phyloP scores from a whole-genome alignment of 805 yeast species.

The Candida broadrunensis region DNA sequence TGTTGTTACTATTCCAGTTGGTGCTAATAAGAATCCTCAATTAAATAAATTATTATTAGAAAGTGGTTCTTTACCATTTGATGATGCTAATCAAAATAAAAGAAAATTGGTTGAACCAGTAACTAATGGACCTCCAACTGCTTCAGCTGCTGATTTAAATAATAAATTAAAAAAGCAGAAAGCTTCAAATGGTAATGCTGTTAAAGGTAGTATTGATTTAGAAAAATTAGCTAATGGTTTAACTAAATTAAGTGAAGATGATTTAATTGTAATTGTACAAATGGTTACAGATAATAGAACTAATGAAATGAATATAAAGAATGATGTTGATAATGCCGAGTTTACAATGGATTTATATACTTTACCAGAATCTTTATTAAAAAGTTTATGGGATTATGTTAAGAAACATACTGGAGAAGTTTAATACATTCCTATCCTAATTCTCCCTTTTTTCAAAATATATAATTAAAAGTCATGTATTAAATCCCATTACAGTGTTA shows the following conservation, averaged over 20 bases:
- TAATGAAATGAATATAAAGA: conserved; percentile 91
- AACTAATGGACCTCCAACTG: conserved; percentile 3
- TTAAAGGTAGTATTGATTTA: conserved; percentile 77
- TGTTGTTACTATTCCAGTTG: conserved; percentile 61
- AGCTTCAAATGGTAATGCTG: conserved; percentile 37
- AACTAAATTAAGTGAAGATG: conserved; percentile 87
- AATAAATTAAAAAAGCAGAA: conserved; percentile 52
- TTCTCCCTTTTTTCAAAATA: background rate
- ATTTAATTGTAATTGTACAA: conserved; percentile 89
- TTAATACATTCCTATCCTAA: conserved; percentile 5
- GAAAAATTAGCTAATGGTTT: conserved; percentile 89
- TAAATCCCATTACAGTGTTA: background rate
- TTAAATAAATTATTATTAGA: conserved; percentile 72
- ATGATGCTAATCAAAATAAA: conserved; percentile 17
- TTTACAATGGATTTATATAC: conserved; percentile 95
- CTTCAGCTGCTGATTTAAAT: conserved; percentile 16
- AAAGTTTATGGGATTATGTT: conserved; percentile 93
- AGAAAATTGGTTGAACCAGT: conserved; percentile 10
- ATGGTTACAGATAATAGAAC: conserved; percentile 97
- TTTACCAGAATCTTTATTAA: conserved; percentile 84
- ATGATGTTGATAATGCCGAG: conserved; percentile 95
- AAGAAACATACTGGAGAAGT: conserved; percentile 56
- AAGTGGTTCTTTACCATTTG: conserved; percentile 73
- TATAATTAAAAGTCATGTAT: background rate
- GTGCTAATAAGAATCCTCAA: conserved; percentile 61